A percentile compares a stretch with the other conserved stretches of the same genome.
Evolutionary conservation across 2,329 filamentous ascomycete species (phyloP).

Genomic region (Hirsutella rhossiliensis): DNA sequence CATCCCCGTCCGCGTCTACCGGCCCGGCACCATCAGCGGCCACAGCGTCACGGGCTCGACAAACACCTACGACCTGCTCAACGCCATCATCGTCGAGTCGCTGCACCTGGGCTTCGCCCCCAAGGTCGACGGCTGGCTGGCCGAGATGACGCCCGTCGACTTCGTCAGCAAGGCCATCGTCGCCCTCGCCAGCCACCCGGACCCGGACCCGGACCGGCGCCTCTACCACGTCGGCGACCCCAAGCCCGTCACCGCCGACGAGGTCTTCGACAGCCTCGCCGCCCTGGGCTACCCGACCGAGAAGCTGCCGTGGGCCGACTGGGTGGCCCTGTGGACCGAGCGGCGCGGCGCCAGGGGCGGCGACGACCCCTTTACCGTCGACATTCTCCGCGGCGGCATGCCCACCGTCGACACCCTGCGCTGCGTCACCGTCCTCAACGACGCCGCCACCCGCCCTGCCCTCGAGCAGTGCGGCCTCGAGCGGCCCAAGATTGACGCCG

Average conservation of each 20-base stretch:
- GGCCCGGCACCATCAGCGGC: conserved; percentile 66
- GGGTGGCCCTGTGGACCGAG: conserved; percentile 63
- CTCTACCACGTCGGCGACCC: conserved; percentile 68
- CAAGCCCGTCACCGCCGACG: conserved; percentile 51
- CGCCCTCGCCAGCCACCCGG: conserved; percentile 52
- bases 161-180: conserved; percentile 67
- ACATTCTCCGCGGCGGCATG: conserved; percentile 73
- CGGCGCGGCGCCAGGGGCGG: conserved; percentile 55
- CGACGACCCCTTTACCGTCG: conserved; percentile 63
- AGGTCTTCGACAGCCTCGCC: conserved; percentile 51
- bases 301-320: conserved; percentile 56
- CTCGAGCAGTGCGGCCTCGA: conserved; percentile 39
- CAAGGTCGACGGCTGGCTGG: conserved; percentile 61
- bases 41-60: conserved; percentile 64
- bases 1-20: conserved; percentile 58
- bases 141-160: conserved; percentile 78
- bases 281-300: conserved; percentile 61
- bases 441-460: conserved; percentile 52
- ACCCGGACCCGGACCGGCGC: conserved; percentile 46
- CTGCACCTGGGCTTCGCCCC: conserved; percentile 60
- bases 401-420: conserved; percentile 60
- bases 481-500: conserved; percentile 55
- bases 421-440: conserved; percentile 62
- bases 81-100: conserved; percentile 65
- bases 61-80: conserved; percentile 68